Conservation (phyloP, 257 asterid species). For the Primulina eburnea region DNA sequence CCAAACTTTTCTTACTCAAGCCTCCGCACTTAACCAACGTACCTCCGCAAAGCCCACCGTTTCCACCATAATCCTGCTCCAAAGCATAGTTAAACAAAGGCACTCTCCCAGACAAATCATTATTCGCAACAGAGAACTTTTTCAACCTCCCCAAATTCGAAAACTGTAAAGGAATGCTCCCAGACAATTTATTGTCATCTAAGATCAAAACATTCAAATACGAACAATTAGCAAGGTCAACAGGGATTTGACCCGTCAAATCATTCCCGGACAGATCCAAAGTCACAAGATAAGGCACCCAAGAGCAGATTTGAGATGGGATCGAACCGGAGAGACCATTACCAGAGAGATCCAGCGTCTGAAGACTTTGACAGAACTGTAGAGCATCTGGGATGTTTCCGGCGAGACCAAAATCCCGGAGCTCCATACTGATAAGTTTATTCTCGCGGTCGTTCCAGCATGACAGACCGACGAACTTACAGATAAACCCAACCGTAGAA, state of each 20-base stretch:
- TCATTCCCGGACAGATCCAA: conserved; percentile 69
- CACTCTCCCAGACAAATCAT: conserved; percentile 64
- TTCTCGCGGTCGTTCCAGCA: conserved; percentile 75
- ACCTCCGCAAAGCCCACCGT: conserved; percentile 68
- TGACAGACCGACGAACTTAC: conserved; percentile 49
- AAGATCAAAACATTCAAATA: conserved; percentile 55
- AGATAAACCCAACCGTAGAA: conserved; percentile 44
- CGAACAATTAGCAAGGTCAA: conserved; percentile 57
- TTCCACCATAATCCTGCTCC: conserved; percentile 48
- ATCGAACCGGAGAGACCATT: conserved; percentile 68
- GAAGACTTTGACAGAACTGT: conserved; percentile 53
- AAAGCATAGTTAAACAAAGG: conserved; percentile 46
- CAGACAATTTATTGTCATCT: conserved; percentile 50
- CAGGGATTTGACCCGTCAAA: conserved; percentile 71
- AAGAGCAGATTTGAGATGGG: conserved; percentile 61
- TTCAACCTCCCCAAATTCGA: conserved; percentile 62
- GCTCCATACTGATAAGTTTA: conserved; percentile 39
- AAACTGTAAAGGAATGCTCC: conserved; percentile 61
- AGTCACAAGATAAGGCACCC: conserved; percentile 74
- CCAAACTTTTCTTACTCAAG: conserved; percentile 64
- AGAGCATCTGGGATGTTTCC: conserved; percentile 52
- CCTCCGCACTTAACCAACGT: conserved; percentile 75
- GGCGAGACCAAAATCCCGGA: conserved; percentile 37
- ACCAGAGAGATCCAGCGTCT: conserved; percentile 63
- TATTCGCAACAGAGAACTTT: conserved; percentile 56